Conservation (phyloP, 2,329 filamentous ascomycete genomes). For the Nemania abortiva region DNA sequence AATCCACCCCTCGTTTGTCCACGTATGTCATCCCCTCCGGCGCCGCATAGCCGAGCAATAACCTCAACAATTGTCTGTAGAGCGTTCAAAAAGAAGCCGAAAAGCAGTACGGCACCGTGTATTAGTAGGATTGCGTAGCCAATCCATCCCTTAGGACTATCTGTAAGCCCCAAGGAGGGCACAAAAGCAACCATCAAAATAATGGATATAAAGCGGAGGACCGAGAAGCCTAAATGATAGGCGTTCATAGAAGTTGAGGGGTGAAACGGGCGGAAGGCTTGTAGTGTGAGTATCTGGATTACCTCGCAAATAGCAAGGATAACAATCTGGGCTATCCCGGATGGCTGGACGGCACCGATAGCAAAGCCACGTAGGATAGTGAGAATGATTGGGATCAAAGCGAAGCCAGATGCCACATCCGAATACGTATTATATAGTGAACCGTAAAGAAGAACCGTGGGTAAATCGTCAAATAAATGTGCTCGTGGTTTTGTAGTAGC, state of each 20-base stretch:
- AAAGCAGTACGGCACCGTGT: constrained; percentile 85
- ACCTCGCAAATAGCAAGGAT: constrained; percentile 95
- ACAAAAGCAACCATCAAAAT: constrained; percentile 86
- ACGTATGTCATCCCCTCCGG: constrained; percentile 78
- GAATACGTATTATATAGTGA: constrained; percentile 98
- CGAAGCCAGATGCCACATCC: constrained; percentile 91
- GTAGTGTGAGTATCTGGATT: constrained; percentile 85
- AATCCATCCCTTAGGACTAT: constrained; percentile 91
- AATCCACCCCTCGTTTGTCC: constrained; percentile 84
- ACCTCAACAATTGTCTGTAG: constrained; percentile 93
- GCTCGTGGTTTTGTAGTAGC: constrained; percentile 83
- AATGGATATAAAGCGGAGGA: constrained; percentile 79
- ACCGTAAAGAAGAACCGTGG: constrained; percentile 89
- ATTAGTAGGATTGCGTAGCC: constrained; percentile 91
- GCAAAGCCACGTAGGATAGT: constrained; percentile 89
- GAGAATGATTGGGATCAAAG: constrained; percentile 85
- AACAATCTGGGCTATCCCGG: constrained; percentile 92
- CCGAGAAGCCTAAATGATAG: constrained; percentile 88
- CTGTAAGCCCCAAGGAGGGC: constrained; percentile 81
- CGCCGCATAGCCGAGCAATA: constrained; percentile 82
- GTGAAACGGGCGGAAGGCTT: constrained; percentile 91
- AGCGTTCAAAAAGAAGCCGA: constrained; percentile 94
- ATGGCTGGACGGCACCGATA: constrained; percentile 91
- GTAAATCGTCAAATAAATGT: constrained; percentile 91
- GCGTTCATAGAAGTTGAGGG: constrained; percentile 96